Evolutionary conservation across 768 basidiomycete species (phyloP).

Genomic region (Termitomyces sp.): DNA sequence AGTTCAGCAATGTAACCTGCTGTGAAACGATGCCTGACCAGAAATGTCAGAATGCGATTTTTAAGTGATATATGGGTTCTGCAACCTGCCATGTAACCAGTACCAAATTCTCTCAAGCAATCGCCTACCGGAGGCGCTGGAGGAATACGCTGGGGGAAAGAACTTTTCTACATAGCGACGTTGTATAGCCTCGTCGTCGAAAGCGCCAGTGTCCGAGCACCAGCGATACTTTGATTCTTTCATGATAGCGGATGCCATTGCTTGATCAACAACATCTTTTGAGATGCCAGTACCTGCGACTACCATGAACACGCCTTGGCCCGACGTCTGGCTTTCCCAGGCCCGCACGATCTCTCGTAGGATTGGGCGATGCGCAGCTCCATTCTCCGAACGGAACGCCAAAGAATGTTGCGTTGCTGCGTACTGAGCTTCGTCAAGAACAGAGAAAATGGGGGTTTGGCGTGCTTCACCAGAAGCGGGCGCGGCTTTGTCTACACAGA

Average conservation of each 20-base stretch:
- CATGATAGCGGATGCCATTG: slow-evolving; percentile 42
- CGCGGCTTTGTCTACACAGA: slow-evolving; percentile 12
- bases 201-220: slow-evolving; percentile 41
- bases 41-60: neutral
- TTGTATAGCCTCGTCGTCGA: slow-evolving; percentile 28
- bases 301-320: slow-evolving; percentile 37
- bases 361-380: slow-evolving; percentile 30
- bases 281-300: slow-evolving; percentile 42
- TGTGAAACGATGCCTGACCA: slow-evolving; percentile 38
- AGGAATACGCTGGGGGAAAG: slow-evolving; percentile 26
- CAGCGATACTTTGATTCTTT: slow-evolving; percentile 40
- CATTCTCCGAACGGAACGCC: slow-evolving; percentile 34
- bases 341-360: slow-evolving; percentile 38
- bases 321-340: slow-evolving; percentile 33
- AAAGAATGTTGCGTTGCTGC: slow-evolving; percentile 33
- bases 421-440: slow-evolving; percentile 42
- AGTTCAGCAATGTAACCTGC: slow-evolving; percentile 38
- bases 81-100: slow-evolving; percentile 41
- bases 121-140: slow-evolving; percentile 22
- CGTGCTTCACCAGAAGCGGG: slow-evolving; percentile 11
- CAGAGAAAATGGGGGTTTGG: slow-evolving; percentile 35
- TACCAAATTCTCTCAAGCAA: slow-evolving; percentile 36
- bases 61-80: neutral
- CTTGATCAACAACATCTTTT: slow-evolving; percentile 38
- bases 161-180: slow-evolving; percentile 32